These are phyloP conservation scores for Dichomitus squalens DNA, from an alignment of 1,284 basidiomycete species.

Conservation along the genomic window DNA sequence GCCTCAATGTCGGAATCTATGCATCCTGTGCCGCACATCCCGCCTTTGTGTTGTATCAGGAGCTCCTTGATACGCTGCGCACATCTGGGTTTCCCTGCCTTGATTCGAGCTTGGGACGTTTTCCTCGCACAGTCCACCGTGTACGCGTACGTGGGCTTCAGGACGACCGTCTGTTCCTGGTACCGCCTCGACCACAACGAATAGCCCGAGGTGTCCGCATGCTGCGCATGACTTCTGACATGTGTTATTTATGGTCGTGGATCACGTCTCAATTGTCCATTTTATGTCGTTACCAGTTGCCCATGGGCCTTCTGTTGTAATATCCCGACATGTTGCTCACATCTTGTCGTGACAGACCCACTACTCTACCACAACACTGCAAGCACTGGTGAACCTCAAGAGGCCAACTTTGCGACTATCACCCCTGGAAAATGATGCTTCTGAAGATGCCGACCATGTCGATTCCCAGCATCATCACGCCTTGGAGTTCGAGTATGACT, in stretches of 20 bases:
- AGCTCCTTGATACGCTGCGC: too few relatives aligned
- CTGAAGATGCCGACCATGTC: conserved; percentile 42
- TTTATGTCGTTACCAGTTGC: too few relatives aligned
- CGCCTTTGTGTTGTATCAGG: background rate
- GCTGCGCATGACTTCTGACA: background rate
- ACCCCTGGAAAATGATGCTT: conserved; percentile 55
- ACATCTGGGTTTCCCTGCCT: background rate
- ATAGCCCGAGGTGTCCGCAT: background rate
- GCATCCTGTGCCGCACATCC: too few relatives aligned
- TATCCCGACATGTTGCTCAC: background rate
- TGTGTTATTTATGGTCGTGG: background rate
- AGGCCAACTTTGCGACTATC: conserved; percentile 77
- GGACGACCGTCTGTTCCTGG: background rate
- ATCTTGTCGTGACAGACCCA: conserved; percentile 47
- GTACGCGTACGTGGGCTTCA: too few relatives aligned
- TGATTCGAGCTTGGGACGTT: background rate
- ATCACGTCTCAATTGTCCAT: too few relatives aligned
- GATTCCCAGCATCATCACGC: conserved; percentile 65
- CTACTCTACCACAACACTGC: conserved; percentile 86
- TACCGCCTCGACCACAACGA: background rate
- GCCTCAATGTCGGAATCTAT: too few relatives aligned
- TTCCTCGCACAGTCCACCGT: too few relatives aligned
- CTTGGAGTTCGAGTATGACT: conserved; percentile 88
- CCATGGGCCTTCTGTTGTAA: background rate
- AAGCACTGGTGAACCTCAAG: conserved; percentile 90